Evolutionary conservation across 495 filamentous ascomycete species (phyloP), one percentile per base, ranked within the genome.

Genomic region (Schizothecium vesticola): DNA sequence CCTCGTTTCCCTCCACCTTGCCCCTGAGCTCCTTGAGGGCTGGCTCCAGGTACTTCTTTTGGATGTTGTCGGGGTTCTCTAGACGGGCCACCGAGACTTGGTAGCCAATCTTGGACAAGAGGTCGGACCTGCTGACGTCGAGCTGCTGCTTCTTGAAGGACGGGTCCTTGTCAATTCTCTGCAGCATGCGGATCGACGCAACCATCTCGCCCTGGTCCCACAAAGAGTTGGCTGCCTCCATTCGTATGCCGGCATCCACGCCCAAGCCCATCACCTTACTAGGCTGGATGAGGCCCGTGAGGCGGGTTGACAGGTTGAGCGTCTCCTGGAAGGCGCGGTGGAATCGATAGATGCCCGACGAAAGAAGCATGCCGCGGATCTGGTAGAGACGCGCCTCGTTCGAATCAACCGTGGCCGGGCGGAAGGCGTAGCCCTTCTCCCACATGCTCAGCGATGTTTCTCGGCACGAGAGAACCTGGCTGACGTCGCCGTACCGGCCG

Each of bases 181-280:
- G 88, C 28, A 98, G 87, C 84, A 97, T 93, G 56, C 87, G 83
- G 61, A 99, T 96, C 1, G 96, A 96, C 3, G 93, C 86, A n/a
- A 89, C 86, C 84, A 91, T 91, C 75, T 98, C 94, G 19, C 92
- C 94, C 74, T 96, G 91, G 65, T 94, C 93, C 95, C 95, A 99
- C 16, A 99, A 80, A 56, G 96, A 92, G 70, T 91, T 91, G 10
- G 95, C 93, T 23, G 89, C 85, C 76, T 98, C 95, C 58, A 92
- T 84, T 68, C 86, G 86, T 25, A 91, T 86, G 43, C 88, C 88
- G 5, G 87, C 91, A 68, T 90, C 88, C 61, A 97, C 86, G 69
- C 88, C 85, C n/a, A 97, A 79, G 0, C 90, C 92, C 61, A 91
- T 75, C 0, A 85, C 79, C 70, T 85, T 83, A 70, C 89, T 93